Conservation (phyloP, 2,329 filamentous ascomycete genomes). For the Exophiala spinifera region DNA sequence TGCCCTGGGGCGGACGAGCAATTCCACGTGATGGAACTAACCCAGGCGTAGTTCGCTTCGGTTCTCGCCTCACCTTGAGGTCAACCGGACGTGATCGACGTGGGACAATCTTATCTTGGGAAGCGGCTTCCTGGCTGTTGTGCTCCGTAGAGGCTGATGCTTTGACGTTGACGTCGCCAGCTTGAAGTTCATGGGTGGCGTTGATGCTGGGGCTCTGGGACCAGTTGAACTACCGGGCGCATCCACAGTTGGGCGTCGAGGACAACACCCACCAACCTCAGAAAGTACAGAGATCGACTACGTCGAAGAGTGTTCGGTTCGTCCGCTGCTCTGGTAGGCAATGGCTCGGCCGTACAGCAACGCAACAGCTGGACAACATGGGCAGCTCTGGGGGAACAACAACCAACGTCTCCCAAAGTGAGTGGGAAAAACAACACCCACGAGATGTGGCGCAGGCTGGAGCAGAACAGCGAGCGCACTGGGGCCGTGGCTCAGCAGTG, state of each 20-base stretch:
- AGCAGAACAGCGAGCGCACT: constrained; percentile 7
- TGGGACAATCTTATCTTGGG: background rate
- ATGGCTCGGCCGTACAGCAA: background rate
- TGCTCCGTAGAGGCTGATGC: background rate
- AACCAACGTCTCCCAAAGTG: background rate
- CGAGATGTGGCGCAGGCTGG: constrained; percentile 15
- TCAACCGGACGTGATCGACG: constrained; percentile 5
- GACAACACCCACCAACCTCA: background rate
- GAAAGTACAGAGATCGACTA: constrained; percentile 1
- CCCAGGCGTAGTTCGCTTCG: background rate
- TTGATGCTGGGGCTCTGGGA: background rate
- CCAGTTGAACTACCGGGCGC: constrained; percentile 1
- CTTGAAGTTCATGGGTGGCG: background rate
- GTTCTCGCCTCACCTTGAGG: constrained; percentile 7
- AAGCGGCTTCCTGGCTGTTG: background rate
- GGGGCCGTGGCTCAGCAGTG: constrained; percentile 4
- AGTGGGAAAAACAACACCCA: background rate
- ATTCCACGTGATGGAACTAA: constrained; percentile 1
- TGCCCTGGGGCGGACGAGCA: background rate
- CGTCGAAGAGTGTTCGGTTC: background rate
- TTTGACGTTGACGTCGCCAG: background rate
- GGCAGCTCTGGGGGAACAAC: background rate
- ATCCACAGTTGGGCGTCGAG: constrained; percentile 23
- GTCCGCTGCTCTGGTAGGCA: background rate
- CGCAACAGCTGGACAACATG: background rate